These are phyloP conservation scores for Geotrichum fermentans DNA, from an alignment of 1,139 yeast genomes.

Conservation along the genomic window DNA sequence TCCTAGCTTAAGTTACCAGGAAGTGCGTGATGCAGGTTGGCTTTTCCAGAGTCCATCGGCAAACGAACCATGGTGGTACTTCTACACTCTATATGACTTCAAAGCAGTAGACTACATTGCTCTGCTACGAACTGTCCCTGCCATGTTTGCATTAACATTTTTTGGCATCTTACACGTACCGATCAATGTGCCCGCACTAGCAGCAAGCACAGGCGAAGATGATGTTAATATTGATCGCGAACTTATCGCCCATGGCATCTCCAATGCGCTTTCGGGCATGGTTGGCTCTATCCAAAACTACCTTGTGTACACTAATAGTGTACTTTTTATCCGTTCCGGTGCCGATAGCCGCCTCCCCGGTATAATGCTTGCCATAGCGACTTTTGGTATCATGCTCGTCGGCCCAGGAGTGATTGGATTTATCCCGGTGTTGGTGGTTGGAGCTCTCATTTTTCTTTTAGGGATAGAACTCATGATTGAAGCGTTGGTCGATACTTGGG, in stretches of 20 bases:
- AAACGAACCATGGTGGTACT: conserved; percentile 81
- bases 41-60: conserved; percentile 63
- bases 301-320: conserved; percentile 88
- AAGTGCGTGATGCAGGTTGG: conserved; percentile 76
- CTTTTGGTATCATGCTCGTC: conserved; percentile 70
- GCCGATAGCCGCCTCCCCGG: conserved; percentile 90
- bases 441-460: conserved; percentile 78
- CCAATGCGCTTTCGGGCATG: conserved; percentile 81
- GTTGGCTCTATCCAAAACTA: conserved; percentile 89
- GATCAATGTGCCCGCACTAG: conserved; percentile 93
- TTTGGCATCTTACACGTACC: conserved; percentile 96
- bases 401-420: conserved; percentile 90
- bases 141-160: conserved; percentile 92
- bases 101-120: conserved; percentile 67
- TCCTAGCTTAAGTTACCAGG: conserved; percentile 59
- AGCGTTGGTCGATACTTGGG: conserved; percentile 78
- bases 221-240: conserved; percentile 84
- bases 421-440: conserved; percentile 94
- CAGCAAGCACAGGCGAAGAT: conserved; percentile 80
- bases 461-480: conserved; percentile 89
- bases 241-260: conserved; percentile 88
- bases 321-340: conserved; percentile 86
- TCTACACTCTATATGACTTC: conserved; percentile 69
- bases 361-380: conserved; percentile 73
- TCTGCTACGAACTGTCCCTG: conserved; percentile 68